Evolutionary conservation across 2,329 filamentous ascomycete species (phyloP).

Genomic region (Aaosphaeria arxii): DNA sequence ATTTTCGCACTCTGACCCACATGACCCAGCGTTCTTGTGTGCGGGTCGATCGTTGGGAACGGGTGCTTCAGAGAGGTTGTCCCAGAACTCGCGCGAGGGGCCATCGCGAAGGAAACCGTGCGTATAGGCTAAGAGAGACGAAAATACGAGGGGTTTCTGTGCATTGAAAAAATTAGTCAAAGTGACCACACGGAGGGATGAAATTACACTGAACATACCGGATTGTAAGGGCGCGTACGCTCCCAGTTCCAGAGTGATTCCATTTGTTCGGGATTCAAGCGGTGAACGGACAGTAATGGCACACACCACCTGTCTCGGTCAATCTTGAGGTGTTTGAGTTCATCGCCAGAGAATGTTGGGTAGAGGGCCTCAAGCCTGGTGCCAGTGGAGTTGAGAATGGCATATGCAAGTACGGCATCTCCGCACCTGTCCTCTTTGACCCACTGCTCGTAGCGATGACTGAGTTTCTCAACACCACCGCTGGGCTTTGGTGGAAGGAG

Average conservation of each 20-base stretch:
- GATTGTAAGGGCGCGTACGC: constrained; percentile 33
- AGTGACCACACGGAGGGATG: background rate
- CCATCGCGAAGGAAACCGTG: constrained; percentile 30
- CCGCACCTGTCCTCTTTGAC: constrained; percentile 45
- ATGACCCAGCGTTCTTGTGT: constrained; percentile 29
- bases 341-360: constrained; percentile 43
- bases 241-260: constrained; percentile 49
- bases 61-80: constrained; percentile 30
- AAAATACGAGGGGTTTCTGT: constrained; percentile 37
- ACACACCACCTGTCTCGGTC: constrained; percentile 42
- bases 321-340: constrained; percentile 46
- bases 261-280: constrained; percentile 46
- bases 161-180: constrained; percentile 3
- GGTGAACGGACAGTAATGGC: constrained; percentile 41
- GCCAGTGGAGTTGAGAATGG: constrained; percentile 35
- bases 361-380: constrained; percentile 35
- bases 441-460: constrained; percentile 28
- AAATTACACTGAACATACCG: constrained; percentile 9
- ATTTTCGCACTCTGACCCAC: constrained; percentile 32
- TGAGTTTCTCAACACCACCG: constrained; percentile 30
- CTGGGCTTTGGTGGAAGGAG: constrained; percentile 30
- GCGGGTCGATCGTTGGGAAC: constrained; percentile 34
- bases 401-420: constrained; percentile 38
- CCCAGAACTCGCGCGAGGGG: constrained; percentile 33
- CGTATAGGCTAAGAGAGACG: constrained; percentile 36